phyloP scores from a whole-genome alignment of 208 protist genomes.

The Trypanosoma avium region DNA sequence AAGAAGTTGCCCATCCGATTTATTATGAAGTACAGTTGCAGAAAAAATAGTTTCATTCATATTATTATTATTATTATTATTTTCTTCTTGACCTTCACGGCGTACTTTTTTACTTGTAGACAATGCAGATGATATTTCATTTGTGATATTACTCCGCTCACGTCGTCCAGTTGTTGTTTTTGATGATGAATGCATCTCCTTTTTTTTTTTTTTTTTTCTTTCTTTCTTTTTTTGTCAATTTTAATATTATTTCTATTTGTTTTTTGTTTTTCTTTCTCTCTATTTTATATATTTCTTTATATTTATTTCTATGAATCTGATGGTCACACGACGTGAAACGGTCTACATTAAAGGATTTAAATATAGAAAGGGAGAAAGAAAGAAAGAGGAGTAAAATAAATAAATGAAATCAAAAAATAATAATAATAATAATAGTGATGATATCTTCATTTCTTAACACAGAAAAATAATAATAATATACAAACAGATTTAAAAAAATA shows the following conservation, averaged over 20 bases:
- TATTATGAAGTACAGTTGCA: constrained; percentile 15
- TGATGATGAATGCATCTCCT: background rate
- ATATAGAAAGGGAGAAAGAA: too few relatives aligned
- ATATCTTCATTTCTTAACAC: background rate
- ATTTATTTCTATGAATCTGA: background rate
- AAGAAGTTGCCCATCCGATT: constrained; percentile 31
- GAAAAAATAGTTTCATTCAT: too few relatives aligned
- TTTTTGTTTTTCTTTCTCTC: background rate
- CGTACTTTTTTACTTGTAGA: constrained; percentile 14
- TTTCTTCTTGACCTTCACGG: background rate
- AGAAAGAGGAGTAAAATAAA: too few relatives aligned
- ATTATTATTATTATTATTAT: constrained; percentile 9
- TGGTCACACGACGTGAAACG: too few relatives aligned
- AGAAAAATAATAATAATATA: background rate
- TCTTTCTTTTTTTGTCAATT: background rate
- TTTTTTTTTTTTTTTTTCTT: background rate
- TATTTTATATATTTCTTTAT: background rate
- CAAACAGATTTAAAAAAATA: background rate
- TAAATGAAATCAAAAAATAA: too few relatives aligned
- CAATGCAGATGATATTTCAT: background rate
- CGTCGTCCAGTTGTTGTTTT: background rate
- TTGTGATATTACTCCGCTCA: background rate
- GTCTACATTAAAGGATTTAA: too few relatives aligned
- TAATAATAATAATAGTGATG: background rate
- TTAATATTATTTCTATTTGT: background rate